These are phyloP conservation scores for Vigna nakashimae DNA, from an alignment of 306 rosid species.

Conservation along the genomic window DNA sequence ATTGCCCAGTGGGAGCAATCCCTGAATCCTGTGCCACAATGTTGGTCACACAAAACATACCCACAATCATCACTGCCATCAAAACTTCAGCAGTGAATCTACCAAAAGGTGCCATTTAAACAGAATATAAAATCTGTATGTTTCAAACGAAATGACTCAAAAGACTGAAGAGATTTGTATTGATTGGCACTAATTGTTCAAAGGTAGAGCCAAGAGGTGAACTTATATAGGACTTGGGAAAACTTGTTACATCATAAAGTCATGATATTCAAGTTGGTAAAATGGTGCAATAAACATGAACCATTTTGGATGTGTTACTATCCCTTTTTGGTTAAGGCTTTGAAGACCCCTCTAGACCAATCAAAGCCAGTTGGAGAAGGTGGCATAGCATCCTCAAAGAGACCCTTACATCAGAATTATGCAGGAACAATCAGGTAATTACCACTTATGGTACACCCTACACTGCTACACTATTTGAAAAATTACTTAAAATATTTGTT, in stretches of 20 bases:
- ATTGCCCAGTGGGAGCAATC: slow-evolving; percentile 50
- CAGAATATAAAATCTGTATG: neutral
- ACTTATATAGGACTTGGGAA: slow-evolving; percentile 57
- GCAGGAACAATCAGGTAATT: slow-evolving; percentile 30
- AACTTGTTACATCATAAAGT: slow-evolving; percentile 19
- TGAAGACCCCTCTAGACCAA: slow-evolving; percentile 47
- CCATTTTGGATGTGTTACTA: slow-evolving; percentile 12
- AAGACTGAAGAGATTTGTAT: neutral
- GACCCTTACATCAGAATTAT: slow-evolving; percentile 10
- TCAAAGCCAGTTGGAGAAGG: slow-evolving; percentile 35
- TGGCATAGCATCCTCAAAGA: slow-evolving; percentile 43
- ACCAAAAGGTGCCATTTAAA: slow-evolving; percentile 52
- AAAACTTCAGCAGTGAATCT: slow-evolving; percentile 28
- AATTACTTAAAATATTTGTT: too few relatives aligned
- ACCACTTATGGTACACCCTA: slow-evolving; percentile 22
- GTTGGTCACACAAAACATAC: slow-evolving; percentile 39
- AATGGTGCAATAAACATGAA: slow-evolving; percentile 42
- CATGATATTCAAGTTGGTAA: slow-evolving; percentile 32
- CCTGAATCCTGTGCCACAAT: slow-evolving; percentile 46
- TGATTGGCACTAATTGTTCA: slow-evolving; percentile 28
- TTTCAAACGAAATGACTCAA: neutral
- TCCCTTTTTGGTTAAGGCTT: slow-evolving; percentile 47
- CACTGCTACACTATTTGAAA: neutral
- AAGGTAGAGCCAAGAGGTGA: slow-evolving; percentile 13
- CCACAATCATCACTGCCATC: slow-evolving; percentile 35